Evolutionary conservation across 441 rosid genomes (phyloP), one percentile per base, ranked within the genome.

Genomic region (Hypseocharis bilobata): DNA sequence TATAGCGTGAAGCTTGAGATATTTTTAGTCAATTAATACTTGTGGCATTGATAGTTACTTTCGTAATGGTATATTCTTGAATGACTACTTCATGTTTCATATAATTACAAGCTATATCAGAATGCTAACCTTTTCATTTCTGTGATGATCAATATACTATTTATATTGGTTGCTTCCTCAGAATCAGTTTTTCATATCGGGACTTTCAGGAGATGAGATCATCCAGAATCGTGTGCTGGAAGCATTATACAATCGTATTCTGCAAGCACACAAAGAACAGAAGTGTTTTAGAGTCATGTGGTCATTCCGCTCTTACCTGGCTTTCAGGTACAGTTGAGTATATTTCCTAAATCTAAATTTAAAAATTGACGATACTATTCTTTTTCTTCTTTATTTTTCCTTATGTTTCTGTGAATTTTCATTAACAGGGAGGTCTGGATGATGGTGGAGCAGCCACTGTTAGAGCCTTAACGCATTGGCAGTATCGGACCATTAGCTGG

Each of bases 161-260:
- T 55, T 13, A 3, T 55, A 26, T 26, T 55, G 17, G n/a, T 27
- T 55, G 60, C 32, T 55, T 55, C 34, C 60, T 83, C 88, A 95
- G 99, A 95, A 95, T 86, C 99, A 95, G 76, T 95, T 95, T 83
- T 92, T 95, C 71, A 92, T 95, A 81, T 95, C 98, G 84, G 98
- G 99, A 70, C 98, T 95, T 74, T 82, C 96, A 36, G 92, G 83
- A 74, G 99, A 95, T 71, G 96, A 92, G 63, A 80, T 81, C 42
- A 83, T 95, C 62, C 77, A 71, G 74, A 95, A 95, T 75, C 96
- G 97, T 45, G 89, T 95, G 44, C 72, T 92, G 60, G 95, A 95
- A 82, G 88, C 98, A 55, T 73, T 95, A 78, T 89, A 85, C 69
- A 76, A 78, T 57, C 95, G 98, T 55, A 88, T 95, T 63, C 74